phyloP scores from a whole-genome alignment of 176 grass and related monocot genomes.

The Poa pratensis region DNA sequence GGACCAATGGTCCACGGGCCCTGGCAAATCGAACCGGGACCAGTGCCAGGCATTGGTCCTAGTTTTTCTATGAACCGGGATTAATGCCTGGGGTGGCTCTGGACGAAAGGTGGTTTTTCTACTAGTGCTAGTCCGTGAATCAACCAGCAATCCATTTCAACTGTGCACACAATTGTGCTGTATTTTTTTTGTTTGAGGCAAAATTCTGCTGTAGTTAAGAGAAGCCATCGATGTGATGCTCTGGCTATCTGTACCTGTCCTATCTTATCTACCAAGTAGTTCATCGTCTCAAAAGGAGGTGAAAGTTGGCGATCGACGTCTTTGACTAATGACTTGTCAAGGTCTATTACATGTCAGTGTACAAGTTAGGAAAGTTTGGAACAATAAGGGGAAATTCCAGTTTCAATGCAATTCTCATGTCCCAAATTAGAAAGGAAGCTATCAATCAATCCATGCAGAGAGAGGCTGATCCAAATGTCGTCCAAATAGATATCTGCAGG shows the following conservation, averaged over 20 bases:
- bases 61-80: no score
- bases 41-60: no score
- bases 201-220: no score
- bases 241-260: neutral
- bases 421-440: neutral
- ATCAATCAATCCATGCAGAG: neutral
- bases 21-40: no score
- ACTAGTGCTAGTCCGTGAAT: no score
- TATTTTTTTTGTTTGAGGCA: no score
- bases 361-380: neutral
- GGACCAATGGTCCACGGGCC: no score
- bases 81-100: no score
- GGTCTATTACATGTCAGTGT: neutral
- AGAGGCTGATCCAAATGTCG: neutral
- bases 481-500: neutral
- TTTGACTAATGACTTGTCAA: neutral
- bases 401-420: neutral
- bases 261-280: neutral
- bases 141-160: no score
- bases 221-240: neutral
- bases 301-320: neutral
- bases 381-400: neutral
- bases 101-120: no score
- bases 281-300: neutral
- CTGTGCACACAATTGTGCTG: no score